Evolutionary conservation across 208 protist genomes (phyloP).

Genomic region (Lotmaria passim): DNA sequence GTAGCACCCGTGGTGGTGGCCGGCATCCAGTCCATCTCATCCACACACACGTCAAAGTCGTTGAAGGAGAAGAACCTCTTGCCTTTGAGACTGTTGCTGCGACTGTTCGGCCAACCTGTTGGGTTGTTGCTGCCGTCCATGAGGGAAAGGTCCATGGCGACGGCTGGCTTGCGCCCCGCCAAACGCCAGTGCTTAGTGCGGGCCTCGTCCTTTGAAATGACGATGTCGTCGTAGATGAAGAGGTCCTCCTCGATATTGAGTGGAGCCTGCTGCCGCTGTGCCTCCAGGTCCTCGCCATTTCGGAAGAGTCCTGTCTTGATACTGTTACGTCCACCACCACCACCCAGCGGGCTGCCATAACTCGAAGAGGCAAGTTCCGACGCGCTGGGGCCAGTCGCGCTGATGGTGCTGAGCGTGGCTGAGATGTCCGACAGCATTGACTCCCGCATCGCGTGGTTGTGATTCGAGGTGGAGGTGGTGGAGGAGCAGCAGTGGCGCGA

Average conservation of each 20-base stretch:
- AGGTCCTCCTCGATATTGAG: constrained; percentile 72
- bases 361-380: constrained; percentile 5
- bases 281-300: constrained; percentile 69
- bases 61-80: constrained; percentile 76
- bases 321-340: constrained; percentile 12
- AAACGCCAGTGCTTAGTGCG: constrained; percentile 76
- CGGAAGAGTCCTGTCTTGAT: constrained; percentile 13
- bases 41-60: constrained; percentile 84
- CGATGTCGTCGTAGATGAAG: constrained; percentile 87
- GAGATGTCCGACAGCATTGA: constrained; percentile 45
- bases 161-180: constrained; percentile 55
- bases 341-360: not conserved
- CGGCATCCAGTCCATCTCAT: constrained; percentile 74
- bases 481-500: constrained; percentile 1
- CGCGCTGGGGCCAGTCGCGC: constrained; percentile 1
- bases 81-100: constrained; percentile 14
- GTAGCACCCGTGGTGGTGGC: constrained; percentile 8
- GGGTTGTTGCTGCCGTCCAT: not conserved
- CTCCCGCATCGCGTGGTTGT: constrained; percentile 21
- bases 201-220: constrained; percentile 78
- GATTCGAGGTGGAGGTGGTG: constrained; percentile 1
- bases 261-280: constrained; percentile 61
- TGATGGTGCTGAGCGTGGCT: constrained; percentile 17
- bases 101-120: not conserved
- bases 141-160: constrained; percentile 5